Percentiles rank a stretch among this genome's conserved stretches.
phyloP scores from a whole-genome alignment of 23 red algal species.

The Agarophyton chilense region DNA sequence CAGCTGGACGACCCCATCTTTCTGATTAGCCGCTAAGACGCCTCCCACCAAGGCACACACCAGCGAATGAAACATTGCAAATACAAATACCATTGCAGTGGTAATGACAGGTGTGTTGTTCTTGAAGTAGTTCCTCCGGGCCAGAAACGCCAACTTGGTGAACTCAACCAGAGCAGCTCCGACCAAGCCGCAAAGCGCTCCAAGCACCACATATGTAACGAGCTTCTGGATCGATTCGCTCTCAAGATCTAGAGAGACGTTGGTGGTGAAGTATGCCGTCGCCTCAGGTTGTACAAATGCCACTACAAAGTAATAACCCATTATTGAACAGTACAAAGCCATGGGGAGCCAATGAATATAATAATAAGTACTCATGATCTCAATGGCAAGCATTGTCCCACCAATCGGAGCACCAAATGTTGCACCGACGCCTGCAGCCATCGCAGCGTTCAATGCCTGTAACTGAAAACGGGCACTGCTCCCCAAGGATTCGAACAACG shows the following conservation, averaged over 20 bases:
- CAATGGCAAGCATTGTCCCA: slow-evolving; percentile 79
- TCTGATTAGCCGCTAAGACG: slow-evolving; percentile 56
- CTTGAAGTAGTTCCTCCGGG: slow-evolving; percentile 25
- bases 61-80: slow-evolving; percentile 50
- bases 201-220: slow-evolving; percentile 68
- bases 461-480: slow-evolving; percentile 46
- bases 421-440: slow-evolving; percentile 87
- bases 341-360: slow-evolving; percentile 81
- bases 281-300: slow-evolving; percentile 44
- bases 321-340: slow-evolving; percentile 74
- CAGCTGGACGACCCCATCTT: slow-evolving; percentile 38
- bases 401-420: slow-evolving; percentile 87
- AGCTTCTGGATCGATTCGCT: slow-evolving; percentile 26
- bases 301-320: slow-evolving; percentile 60
- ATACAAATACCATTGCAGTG: slow-evolving; percentile 22
- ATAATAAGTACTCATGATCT: slow-evolving; percentile 78
- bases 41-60: slow-evolving; percentile 30
- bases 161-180: slow-evolving; percentile 58
- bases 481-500: slow-evolving; percentile 54
- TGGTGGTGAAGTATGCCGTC: slow-evolving; percentile 43
- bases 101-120: slow-evolving; percentile 7
- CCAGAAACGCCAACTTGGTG: slow-evolving; percentile 24
- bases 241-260: slow-evolving; percentile 55
- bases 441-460: slow-evolving; percentile 68
- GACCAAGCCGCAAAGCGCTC: slow-evolving; percentile 51